Evolutionary conservation across 495 filamentous ascomycete genomes (phyloP), one percentile per base, ranked within the genome.

Genomic region (Daldinia decipiens): DNA sequence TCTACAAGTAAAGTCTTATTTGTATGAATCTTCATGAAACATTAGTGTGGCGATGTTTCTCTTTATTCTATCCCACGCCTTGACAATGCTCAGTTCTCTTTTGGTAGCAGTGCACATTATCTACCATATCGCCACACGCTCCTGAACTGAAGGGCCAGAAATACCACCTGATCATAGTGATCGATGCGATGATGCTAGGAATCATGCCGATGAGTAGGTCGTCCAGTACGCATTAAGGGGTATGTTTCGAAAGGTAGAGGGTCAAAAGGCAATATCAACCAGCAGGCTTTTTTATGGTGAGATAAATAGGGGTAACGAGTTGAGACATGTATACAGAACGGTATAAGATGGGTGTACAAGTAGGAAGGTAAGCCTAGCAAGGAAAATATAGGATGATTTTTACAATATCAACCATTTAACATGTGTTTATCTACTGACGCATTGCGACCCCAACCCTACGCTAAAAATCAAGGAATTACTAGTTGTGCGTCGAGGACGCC

Each of bases 131-230:
- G 19, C 43, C 43, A 47, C 43, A 1, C 9, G 19, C 1, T 9
- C 19, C 1, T 24, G 8, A 47, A 47, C 24, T 47, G 9, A 52
- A 27, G 15, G 0, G 1, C n/a, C 24, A 2, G 1, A 5, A n/a
- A 26, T 5, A 45, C 29, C 15, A 45, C 7, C 29, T 32, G 50
- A 29, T 17, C 12, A 17, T n/a, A 24, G n/a, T n/a, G n/a, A n/a
- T n/a, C 52, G 32, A 6, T 72, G 72, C 63, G 60, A 71, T 26
- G 72, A 74, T 27, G 56, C 38, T 12, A 43, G 68, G 32, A 74
- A 74, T 11, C 68, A 74, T 21, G 13, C 27, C 5, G 51, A 65
- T 24, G 61, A 56, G 24, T 70, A 70, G 43, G 8, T 34, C 0
- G 36, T 13, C 27, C 5, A 27, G 5, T 15, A 11, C 27, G 4